Evolutionary conservation across 306 rosid species (phyloP).

Genomic region (Argentina anserina): DNA sequence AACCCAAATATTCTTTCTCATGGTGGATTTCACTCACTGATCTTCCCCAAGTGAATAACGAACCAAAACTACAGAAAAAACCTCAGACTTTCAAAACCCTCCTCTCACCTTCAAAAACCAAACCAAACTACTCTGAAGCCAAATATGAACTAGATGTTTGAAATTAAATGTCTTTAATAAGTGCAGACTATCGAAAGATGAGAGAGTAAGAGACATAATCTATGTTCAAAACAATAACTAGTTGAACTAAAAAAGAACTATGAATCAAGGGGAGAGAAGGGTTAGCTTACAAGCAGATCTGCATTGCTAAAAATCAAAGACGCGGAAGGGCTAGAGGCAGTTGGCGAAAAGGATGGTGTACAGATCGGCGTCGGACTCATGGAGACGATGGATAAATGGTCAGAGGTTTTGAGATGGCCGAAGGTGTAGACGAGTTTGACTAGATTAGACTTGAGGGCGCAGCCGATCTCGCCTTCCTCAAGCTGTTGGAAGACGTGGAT

Average conservation of each 20-base stretch:
- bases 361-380: constrained; percentile 72
- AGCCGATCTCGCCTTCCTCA: constrained; percentile 53
- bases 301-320: no score
- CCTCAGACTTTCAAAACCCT: background rate
- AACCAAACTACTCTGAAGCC: background rate
- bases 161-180: no score
- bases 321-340: constrained; percentile 41
- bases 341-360: constrained; percentile 81
- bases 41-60: background rate
- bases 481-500: constrained; percentile 70
- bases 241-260: no score
- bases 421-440: constrained; percentile 58
- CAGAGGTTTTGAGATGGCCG: constrained; percentile 29
- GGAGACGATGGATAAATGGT: constrained; percentile 19
- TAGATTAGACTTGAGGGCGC: constrained; percentile 66
- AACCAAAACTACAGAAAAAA: background rate
- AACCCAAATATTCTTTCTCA: constrained; percentile 45
- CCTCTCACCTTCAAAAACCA: background rate
- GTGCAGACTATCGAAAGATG: no score
- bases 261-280: no score
- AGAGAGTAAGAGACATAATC: no score
- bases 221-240: no score
- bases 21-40: background rate
- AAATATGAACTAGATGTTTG: background rate
- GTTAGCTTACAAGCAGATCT: no score